Evolutionary conservation across 2,329 filamentous ascomycete species (phyloP), one percentile per base, ranked within the genome.

Genomic region (Xylariaceae sp.): DNA sequence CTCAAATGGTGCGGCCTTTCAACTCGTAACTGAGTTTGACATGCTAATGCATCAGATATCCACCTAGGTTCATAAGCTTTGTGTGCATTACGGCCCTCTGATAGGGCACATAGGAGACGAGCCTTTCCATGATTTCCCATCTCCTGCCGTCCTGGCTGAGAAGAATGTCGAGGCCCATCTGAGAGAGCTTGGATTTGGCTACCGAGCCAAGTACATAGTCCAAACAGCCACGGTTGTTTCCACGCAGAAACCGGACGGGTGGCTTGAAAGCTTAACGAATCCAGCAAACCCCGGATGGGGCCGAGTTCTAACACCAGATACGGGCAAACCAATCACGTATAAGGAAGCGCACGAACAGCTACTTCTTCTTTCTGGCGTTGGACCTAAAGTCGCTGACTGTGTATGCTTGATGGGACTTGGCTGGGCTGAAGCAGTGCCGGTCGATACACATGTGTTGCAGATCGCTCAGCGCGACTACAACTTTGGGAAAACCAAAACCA

Each of bases 381-480:
- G 94, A 0, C 94, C 95, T 0, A 99, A 99, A 70, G 94, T 99
- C 0, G 88, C 94, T 4, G 95, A 99, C 69, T 99, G 95, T 67
- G 91, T 97, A 6, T 96, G 89, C 67, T 75, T 99, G 26, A 96
- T 99, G 88, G 95, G 95, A 0, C 74, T 99, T 11, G 92, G 91
- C 31, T 99, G 95, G 92, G 88, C 88, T 34, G 92, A 97, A 72
- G 86, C 91, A 2, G 91, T 99, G 1, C 94, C 94, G 0, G 89
- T 99, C 34, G 94, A 99, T 71, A 99, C 95, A 1, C 95, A 99
- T 72, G 90, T 99, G 9, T 97, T 91, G 92, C 91, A 97, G 74
- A 97, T 99, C 67, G 95, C 94, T 0, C 89, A 95, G 70, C 80
- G 94, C 51, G 94, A 99, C 71, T 99, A 99, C 73, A 91, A 86